Percentiles rank a stretch among this genome's conserved stretches.
Evolutionary conservation across 306 rosid genomes (phyloP).

Genomic region (Prosopis cineraria): DNA sequence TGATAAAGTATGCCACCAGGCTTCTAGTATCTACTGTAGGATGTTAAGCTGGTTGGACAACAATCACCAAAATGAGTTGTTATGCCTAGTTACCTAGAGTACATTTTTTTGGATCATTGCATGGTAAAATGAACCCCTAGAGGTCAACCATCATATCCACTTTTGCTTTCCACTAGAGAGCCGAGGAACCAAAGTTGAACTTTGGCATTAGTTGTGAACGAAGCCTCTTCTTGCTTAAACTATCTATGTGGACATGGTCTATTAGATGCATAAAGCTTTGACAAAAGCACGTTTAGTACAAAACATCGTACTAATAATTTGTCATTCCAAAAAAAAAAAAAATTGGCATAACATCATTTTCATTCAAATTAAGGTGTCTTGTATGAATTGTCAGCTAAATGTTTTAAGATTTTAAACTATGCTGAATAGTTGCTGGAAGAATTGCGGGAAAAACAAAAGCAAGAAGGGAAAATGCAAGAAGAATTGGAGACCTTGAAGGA

Average conservation of each 20-base stretch:
- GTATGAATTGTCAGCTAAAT: constrained; percentile 1
- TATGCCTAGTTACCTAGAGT: neutral
- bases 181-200: neutral
- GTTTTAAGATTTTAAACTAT: constrained; percentile 30
- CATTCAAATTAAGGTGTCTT: neutral
- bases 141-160: neutral
- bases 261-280: neutral
- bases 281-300: neutral
- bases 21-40: constrained; percentile 13
- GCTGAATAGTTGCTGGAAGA: constrained; percentile 67
- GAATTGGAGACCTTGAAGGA: constrained; percentile 72
- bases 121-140: constrained; percentile 6
- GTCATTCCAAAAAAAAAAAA: neutral
- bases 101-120: constrained; percentile 12
- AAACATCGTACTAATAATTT: neutral
- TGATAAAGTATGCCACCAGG: constrained; percentile 68
- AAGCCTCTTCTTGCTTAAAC: neutral
- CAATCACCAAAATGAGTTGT: constrained; percentile 22
- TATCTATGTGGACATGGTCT: neutral
- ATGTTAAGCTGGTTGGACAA: constrained; percentile 13
- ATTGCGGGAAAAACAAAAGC: constrained; percentile 62
- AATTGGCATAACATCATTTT: neutral
- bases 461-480: constrained; percentile 59
- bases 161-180: neutral
- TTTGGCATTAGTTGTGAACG: constrained; percentile 10